These are phyloP conservation scores for Yarrowia sp. DNA, from an alignment of 805 yeast genomes.

Conservation along the genomic window DNA sequence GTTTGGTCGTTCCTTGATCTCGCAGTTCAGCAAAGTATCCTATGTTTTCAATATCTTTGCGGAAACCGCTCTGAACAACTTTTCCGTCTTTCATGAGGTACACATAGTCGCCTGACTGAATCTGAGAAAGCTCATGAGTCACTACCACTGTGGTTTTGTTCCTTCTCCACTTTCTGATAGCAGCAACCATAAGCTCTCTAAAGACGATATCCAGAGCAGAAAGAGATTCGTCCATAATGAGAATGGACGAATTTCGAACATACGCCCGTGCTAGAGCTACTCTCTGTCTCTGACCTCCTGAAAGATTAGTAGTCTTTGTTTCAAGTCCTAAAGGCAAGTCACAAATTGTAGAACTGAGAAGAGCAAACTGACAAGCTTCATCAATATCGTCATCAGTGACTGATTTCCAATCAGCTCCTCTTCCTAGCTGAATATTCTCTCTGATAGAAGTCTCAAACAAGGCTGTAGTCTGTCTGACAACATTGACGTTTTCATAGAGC, in stretches of 20 bases:
- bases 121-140: slow-evolving; percentile 71
- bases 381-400: slow-evolving; percentile 38
- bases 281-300: slow-evolving; percentile 92
- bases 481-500: slow-evolving; percentile 61
- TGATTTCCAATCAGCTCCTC: slow-evolving; percentile 32
- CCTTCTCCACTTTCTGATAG: slow-evolving; percentile 57
- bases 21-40: slow-evolving; percentile 2
- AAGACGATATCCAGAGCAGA: slow-evolving; percentile 70
- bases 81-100: slow-evolving; percentile 59
- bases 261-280: slow-evolving; percentile 82
- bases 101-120: slow-evolving; percentile 57
- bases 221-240: slow-evolving; percentile 81
- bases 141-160: slow-evolving; percentile 75
- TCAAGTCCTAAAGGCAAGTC: slow-evolving; percentile 56
- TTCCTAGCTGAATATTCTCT: slow-evolving; percentile 62
- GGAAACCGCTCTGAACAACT: slow-evolving; percentile 38
- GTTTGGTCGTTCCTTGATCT: slow-evolving; percentile 1
- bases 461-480: slow-evolving; percentile 69
- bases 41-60: slow-evolving; percentile 21
- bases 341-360: slow-evolving; percentile 50
- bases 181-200: slow-evolving; percentile 47
- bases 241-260: slow-evolving; percentile 66
- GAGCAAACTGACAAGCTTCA: slow-evolving; percentile 53
- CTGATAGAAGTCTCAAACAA: slow-evolving; percentile 62
- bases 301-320: slow-evolving; percentile 52